These are phyloP conservation scores for Penicillium sp. DNA, from an alignment of 2,329 filamentous ascomycete species.

Conservation along the genomic window DNA sequence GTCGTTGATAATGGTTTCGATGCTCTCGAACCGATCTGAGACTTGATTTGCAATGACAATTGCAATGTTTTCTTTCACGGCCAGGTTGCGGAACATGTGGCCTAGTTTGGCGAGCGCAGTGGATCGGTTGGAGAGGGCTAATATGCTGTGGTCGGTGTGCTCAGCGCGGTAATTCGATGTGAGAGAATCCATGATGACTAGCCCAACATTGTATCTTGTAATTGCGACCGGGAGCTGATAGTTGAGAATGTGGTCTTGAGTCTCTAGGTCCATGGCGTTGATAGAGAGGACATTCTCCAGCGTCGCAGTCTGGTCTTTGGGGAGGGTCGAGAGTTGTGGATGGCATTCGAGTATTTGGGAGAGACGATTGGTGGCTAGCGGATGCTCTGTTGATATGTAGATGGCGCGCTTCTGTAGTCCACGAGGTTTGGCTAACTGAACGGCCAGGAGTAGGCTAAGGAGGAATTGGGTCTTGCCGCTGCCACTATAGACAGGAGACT, in stretches of 20 bases:
- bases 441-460: constrained; percentile 76
- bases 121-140: constrained; percentile 69
- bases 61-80: constrained; percentile 71
- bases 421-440: constrained; percentile 73
- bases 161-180: constrained; percentile 95
- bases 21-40: constrained; percentile 71
- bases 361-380: constrained; percentile 78
- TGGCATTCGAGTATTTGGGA: constrained; percentile 72
- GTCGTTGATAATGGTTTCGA: constrained; percentile 11
- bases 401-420: constrained; percentile 73
- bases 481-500: constrained; percentile 54
- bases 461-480: constrained; percentile 95
- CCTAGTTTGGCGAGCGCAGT: constrained; percentile 74
- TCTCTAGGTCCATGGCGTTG: constrained; percentile 83
- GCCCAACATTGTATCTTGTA: constrained; percentile 70
- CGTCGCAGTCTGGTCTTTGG: constrained; percentile 54
- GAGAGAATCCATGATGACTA: constrained; percentile 86
- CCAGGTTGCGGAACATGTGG: constrained; percentile 71
- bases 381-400: constrained; percentile 91
- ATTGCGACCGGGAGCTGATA: constrained; percentile 90
- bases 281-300: constrained; percentile 77
- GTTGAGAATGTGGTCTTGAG: constrained; percentile 89
- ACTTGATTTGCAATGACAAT: constrained; percentile 96
- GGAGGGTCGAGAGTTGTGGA: constrained; percentile 55
- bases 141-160: constrained; percentile 47